These are phyloP conservation scores for Pulveroboletus sp. DNA, from an alignment of 768 basidiomycete genomes.

Conservation along the genomic window DNA sequence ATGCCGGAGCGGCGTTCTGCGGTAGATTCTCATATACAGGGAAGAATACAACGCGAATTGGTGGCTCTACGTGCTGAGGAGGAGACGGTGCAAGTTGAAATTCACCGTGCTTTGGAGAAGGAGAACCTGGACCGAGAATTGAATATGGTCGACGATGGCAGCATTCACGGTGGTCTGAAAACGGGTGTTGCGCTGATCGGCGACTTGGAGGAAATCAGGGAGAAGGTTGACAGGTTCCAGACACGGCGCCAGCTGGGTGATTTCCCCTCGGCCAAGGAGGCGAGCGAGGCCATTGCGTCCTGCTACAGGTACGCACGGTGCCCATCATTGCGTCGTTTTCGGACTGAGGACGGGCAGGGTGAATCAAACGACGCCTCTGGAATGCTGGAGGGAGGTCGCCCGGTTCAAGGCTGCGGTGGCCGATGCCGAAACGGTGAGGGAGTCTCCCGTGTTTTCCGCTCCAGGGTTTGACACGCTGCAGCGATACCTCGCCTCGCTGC, in stretches of 20 bases:
- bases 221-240: conserved; percentile 69
- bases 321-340: not conserved
- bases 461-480: conserved; percentile 25
- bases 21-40: conserved; percentile 68
- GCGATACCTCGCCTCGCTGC: conserved; percentile 61
- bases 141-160: conserved; percentile 42
- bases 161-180: conserved; percentile 42
- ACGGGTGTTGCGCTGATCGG: conserved; percentile 61
- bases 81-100: conserved; percentile 62
- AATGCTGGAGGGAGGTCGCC: conserved; percentile 71
- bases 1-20: conserved; percentile 66
- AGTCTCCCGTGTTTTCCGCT: conserved; percentile 1
- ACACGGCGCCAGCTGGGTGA: conserved; percentile 48
- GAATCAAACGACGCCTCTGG: conserved; percentile 51
- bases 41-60: conserved; percentile 67
- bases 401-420: conserved; percentile 67
- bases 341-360: conserved; percentile 19
- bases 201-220: conserved; percentile 70
- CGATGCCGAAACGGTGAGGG: conserved; percentile 59
- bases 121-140: conserved; percentile 82
- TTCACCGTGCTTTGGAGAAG: conserved; percentile 75
- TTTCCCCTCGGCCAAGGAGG: conserved; percentile 52
- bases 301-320: conserved; percentile 59
- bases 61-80: conserved; percentile 64
- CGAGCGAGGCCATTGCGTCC: conserved; percentile 55